These are phyloP conservation scores for Cutaneotrichosporon daszewskae DNA, from an alignment of 1,284 basidiomycete species.

Conservation along the genomic window DNA sequence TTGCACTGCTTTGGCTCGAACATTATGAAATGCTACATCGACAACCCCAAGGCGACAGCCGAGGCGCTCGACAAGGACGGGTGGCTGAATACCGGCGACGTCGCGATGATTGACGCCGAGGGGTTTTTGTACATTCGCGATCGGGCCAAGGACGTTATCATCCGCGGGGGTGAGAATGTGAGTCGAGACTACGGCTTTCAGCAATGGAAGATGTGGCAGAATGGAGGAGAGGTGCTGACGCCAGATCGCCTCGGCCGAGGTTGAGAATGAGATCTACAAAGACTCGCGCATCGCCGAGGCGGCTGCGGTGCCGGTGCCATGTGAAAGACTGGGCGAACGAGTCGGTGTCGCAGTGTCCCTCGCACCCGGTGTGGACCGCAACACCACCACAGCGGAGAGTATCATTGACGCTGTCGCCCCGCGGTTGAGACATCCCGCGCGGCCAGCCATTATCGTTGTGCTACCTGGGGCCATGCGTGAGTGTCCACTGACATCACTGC, in stretches of 20 bases:
- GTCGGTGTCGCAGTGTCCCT: conserved; percentile 36
- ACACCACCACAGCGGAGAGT: conserved; percentile 6
- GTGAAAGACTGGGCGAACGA: conserved; percentile 33
- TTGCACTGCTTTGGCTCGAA: conserved; percentile 35
- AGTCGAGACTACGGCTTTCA: too few species aligned
- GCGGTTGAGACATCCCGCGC: conserved; percentile 13
- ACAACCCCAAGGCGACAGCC: conserved; percentile 32
- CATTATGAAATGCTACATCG: conserved; percentile 41
- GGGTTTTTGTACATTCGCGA: conserved; percentile 40
- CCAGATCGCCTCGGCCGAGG: conserved; percentile 30
- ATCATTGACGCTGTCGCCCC: conserved; percentile 4
- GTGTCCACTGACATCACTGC: conserved; percentile 16
- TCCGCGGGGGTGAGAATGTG: conserved; percentile 43
- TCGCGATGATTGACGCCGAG: conserved; percentile 31
- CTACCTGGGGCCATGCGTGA: conserved; percentile 24
- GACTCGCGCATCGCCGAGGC: conserved; percentile 33
- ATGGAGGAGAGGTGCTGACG: background rate
- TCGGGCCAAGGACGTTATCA: conserved; percentile 39
- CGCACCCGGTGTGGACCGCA: conserved; percentile 14
- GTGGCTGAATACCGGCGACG: conserved; percentile 44
- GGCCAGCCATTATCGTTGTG: conserved; percentile 15
- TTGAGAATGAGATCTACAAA: conserved; percentile 39
- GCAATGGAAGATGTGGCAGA: background rate
- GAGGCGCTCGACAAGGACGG: conserved; percentile 32
- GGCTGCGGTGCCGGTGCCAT: conserved; percentile 35